Percentiles rank a stretch among this genome's conserved stretches.
phyloP scores from a whole-genome alignment of 176 grass and related monocot genomes.

The Carex myosuroides region DNA sequence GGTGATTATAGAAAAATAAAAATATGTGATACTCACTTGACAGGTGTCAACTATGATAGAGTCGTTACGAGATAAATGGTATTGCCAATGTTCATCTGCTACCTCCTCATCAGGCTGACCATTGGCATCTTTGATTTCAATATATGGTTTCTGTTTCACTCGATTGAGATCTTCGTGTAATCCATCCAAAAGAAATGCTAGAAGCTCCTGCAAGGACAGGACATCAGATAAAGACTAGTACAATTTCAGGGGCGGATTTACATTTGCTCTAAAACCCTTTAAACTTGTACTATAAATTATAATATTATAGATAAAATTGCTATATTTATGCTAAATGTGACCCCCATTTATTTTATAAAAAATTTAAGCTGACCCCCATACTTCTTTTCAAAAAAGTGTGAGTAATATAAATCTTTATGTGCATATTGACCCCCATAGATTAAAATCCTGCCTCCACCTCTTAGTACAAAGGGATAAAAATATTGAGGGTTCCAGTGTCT shows the following conservation, averaged over 20 bases:
- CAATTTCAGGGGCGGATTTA: neutral
- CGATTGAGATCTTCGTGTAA: constrained; percentile 97
- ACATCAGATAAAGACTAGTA: neutral
- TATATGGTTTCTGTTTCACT: constrained; percentile 89
- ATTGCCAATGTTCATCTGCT: constrained; percentile 80
- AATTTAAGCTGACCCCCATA: too few relatives aligned
- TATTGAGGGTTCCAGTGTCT: constrained; percentile 21
- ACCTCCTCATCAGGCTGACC: constrained; percentile 77
- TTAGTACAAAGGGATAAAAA: neutral
- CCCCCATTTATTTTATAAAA: too few relatives aligned
- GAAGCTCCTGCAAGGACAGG: constrained; percentile 59
- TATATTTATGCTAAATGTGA: too few relatives aligned
- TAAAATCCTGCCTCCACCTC: too few relatives aligned
- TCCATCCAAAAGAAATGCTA: constrained; percentile 96
- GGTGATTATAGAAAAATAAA: neutral
- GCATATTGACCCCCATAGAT: too few relatives aligned
- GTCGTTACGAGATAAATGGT: constrained; percentile 97
- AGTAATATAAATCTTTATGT: too few relatives aligned
- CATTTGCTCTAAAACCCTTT: too few relatives aligned
- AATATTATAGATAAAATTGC: too few relatives aligned
- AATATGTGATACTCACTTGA: constrained; percentile 52
- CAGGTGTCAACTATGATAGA: constrained; percentile 97
- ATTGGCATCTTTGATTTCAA: constrained; percentile 77
- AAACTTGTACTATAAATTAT: too few relatives aligned
- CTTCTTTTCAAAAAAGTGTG: too few relatives aligned